Base-by-base conservation (phyloP, 495 filamentous ascomycete genomes). In the Haplographium delicatum region DNA sequence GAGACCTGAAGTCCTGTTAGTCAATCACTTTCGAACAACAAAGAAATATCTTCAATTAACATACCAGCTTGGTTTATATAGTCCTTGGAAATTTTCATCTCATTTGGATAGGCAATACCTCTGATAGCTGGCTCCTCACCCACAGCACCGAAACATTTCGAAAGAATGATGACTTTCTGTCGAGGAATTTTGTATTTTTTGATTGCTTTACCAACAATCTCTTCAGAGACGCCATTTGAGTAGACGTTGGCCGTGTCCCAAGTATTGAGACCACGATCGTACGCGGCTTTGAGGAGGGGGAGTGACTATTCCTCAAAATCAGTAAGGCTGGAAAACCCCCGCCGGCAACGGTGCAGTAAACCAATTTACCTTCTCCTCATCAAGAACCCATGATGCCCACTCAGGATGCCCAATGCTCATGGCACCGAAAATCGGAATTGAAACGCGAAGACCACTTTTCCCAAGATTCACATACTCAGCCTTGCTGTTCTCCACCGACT, bases 141-240 rank as follows among this genome's bases (percentile, higher is more conserved):
- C 5, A 60, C 57, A 26, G 49, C 11, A 2, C 45, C 33, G 45
- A 15, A 82, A 61, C 80, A 84, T 67, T 89, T 88, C 15, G 75
- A 80, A 48, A 87, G 61, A 42, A 88, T 78, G 25, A 85, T 75
- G 31, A 89, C 62, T 42, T 78, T 79, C 48, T 76, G 62, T 24
- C 85, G 78, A 0, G 84, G 83, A 51, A 88, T 85, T 25, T 79
- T 70, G 66, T 77, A 85, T 55, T 79, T 68, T 57, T 75, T 76
- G 39, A 88, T 65, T 15, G 85, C 84, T 60, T 86, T 85, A 56
- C 75, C 84, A 48, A 87, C 69, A 49, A 89, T 71, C 31, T 70
- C 64, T 58, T 89, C 85, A 1, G 74, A 80, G 27, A 58, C 63
- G 11, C 85, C 85, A 56, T 85, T 74, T 10, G 77, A 81, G 66